phyloP scores from a whole-genome alignment of 1,139 yeast species.

The Pichia sorboxylosa region DNA sequence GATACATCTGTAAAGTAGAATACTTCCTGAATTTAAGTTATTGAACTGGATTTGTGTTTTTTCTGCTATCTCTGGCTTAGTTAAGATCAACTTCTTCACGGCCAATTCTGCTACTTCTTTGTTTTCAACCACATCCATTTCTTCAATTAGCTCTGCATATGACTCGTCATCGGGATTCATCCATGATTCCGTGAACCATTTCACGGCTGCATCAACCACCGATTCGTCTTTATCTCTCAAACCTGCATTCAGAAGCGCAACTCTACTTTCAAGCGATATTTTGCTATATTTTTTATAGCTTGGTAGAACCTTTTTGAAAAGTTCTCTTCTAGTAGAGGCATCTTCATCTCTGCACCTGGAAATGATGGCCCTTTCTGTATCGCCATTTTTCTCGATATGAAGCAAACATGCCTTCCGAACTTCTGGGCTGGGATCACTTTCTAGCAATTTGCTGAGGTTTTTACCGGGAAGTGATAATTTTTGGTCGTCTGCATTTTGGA shows the following conservation, averaged over 20 bases:
- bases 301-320: conserved; percentile 58
- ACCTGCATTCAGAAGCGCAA: conserved; percentile 70
- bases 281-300: conserved; percentile 58
- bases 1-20: conserved; percentile 59
- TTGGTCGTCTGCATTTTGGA: conserved; percentile 46
- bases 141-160: too few relatives aligned
- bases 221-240: conserved; percentile 70
- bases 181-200: conserved; percentile 67
- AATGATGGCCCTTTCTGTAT: conserved; percentile 48
- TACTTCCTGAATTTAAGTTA: conserved; percentile 62
- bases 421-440: conserved; percentile 80
- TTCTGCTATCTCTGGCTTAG: conserved; percentile 57
- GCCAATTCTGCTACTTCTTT: conserved; percentile 59
- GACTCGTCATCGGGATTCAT: too few relatives aligned
- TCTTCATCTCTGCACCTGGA: conserved; percentile 80
- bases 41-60: conserved; percentile 54
- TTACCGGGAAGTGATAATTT: conserved; percentile 39
- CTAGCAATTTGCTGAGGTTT: conserved; percentile 46
- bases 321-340: conserved; percentile 56
- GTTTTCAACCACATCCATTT: too few relatives aligned
- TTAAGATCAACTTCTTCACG: conserved; percentile 48
- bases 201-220: conserved; percentile 63
- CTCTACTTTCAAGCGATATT: conserved; percentile 41
- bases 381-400: conserved; percentile 46
- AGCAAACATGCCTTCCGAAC: conserved; percentile 78